phyloP scores from a whole-genome alignment of 2,329 filamentous ascomycete species.

The Thelonectria discophora region DNA sequence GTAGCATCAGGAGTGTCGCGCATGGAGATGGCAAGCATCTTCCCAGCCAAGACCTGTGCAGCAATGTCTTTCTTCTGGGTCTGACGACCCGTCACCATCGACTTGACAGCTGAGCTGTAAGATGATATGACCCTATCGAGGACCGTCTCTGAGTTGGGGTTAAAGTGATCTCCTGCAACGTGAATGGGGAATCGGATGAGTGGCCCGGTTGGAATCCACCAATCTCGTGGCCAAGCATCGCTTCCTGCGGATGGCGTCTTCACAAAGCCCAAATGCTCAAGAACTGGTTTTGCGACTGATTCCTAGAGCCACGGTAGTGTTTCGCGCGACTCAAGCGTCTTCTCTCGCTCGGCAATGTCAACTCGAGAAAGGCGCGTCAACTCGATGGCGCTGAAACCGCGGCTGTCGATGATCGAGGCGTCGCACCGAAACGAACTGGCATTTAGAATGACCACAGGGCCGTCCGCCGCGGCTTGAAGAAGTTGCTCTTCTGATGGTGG shows the following conservation, averaged over 20 bases:
- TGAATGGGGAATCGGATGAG: conserved; percentile 46
- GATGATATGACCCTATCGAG: conserved; percentile 50
- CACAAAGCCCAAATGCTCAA: too few species aligned
- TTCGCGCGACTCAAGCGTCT: too few species aligned
- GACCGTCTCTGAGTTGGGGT: conserved; percentile 35
- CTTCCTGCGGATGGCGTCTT: too few species aligned
- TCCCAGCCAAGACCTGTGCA: too few species aligned
- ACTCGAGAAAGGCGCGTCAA: conserved; percentile 30
- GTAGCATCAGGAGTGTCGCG: too few species aligned
- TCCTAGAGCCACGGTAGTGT: too few species aligned
- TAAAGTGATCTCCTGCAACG: conserved; percentile 45
- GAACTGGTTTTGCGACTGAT: too few species aligned
- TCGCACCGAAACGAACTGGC: conserved; percentile 42
- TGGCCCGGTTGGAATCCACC: conserved; percentile 47
- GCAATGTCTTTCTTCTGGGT: too few species aligned
- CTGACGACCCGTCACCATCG: too few species aligned
- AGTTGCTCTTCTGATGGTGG: conserved; percentile 32
- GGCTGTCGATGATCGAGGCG: conserved; percentile 41
- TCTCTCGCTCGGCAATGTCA: too few species aligned
- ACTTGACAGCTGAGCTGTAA: conserved; percentile 44
- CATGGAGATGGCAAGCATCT: too few species aligned
- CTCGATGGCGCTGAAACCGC: conserved; percentile 16
- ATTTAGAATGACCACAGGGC: conserved; percentile 46
- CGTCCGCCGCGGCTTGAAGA: conserved; percentile 31
- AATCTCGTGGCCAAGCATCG: conserved; percentile 46